Conservation (phyloP, 2,329 filamentous ascomycete species). For the Passalora sequoiae region DNA sequence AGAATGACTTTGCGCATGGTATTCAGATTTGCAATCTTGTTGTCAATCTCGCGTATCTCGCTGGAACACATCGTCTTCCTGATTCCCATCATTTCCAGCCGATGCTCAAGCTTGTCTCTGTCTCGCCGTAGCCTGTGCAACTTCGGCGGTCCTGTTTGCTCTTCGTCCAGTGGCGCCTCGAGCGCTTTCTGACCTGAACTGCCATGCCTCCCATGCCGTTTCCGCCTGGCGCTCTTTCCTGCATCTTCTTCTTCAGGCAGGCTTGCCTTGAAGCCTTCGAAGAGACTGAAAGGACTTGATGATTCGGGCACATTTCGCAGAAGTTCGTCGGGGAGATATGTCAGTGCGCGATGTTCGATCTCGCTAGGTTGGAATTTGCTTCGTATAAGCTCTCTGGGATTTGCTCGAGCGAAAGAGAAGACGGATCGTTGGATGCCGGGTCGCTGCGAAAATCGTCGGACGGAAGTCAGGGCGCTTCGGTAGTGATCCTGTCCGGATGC, state of each 20-base stretch:
- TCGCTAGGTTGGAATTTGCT: conserved; percentile 84
- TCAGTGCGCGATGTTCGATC: conserved; percentile 88
- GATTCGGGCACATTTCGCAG: conserved; percentile 82
- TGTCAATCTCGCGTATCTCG: conserved; percentile 94
- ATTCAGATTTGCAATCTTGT: conserved; percentile 88
- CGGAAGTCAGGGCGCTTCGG: conserved; percentile 77
- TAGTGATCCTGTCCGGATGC: conserved; percentile 59
- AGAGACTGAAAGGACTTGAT: conserved; percentile 82
- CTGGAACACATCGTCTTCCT: conserved; percentile 97
- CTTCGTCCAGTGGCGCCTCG: conserved; percentile 51
- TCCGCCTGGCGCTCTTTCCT: conserved; percentile 48
- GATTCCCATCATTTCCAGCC: conserved; percentile 83
- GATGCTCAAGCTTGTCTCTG: conserved; percentile 71
- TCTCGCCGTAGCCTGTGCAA: conserved; percentile 74
- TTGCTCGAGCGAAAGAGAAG: conserved; percentile 84
- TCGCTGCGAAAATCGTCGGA: conserved; percentile 81
- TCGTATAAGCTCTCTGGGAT: conserved; percentile 88
- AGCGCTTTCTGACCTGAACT: conserved; percentile 74
- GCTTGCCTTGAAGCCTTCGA: conserved; percentile 92
- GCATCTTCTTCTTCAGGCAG: conserved; percentile 62
- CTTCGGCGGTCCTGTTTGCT: conserved; percentile 58
- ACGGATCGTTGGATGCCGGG: conserved; percentile 82
- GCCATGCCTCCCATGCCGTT: conserved; percentile 60
- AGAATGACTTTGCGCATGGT: conserved; percentile 90
- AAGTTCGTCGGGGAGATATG: conserved; percentile 84